Percentiles rank a stretch among this genome's conserved stretches.
Evolutionary conservation across 2,329 filamentous ascomycete species (phyloP).

Genomic region (Talaromyces marneffei): DNA sequence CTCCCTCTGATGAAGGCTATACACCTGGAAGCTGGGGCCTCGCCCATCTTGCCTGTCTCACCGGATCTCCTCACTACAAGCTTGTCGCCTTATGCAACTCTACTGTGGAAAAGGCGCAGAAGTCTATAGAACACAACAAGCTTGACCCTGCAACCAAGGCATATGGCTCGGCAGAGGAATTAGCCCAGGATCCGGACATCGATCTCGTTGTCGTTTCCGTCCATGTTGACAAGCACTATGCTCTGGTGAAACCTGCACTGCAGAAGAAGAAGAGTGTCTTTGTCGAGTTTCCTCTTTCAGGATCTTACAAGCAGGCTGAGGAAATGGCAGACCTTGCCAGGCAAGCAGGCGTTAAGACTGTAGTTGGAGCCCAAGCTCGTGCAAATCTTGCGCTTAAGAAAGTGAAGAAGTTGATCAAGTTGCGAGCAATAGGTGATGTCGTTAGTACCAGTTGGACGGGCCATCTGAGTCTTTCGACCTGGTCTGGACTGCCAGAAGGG

Average conservation of each 20-base stretch:
- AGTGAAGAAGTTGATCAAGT: conserved; percentile 9
- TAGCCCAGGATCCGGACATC: conserved; percentile 10
- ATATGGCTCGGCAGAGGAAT: conserved; percentile 8
- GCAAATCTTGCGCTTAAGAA: conserved; percentile 7
- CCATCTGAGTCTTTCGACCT: neutral
- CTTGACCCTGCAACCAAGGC: conserved; percentile 11
- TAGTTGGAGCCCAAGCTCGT: conserved; percentile 9
- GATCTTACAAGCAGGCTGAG: neutral
- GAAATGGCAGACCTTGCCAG: conserved; percentile 7
- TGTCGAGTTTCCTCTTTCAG: conserved; percentile 9
- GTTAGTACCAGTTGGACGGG: conserved; percentile 5
- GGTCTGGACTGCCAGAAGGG: neutral
- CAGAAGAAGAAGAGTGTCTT: conserved; percentile 10
- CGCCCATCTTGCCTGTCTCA: conserved; percentile 4
- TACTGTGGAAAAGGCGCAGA: conserved; percentile 7
- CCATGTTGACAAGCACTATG: conserved; percentile 11
- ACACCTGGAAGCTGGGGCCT: conserved; percentile 10
- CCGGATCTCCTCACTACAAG: conserved; percentile 10
- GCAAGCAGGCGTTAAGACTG: neutral
- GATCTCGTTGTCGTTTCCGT: conserved; percentile 12
- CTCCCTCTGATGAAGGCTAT: neutral
- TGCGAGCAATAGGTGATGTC: conserved; percentile 9
- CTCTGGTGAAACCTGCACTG: conserved; percentile 1
- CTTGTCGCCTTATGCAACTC: conserved; percentile 13
- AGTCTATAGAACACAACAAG: conserved; percentile 12